Evolutionary conservation across 2,329 filamentous ascomycete genomes (phyloP).

Genomic region (Pseudocercospora eumusae): DNA sequence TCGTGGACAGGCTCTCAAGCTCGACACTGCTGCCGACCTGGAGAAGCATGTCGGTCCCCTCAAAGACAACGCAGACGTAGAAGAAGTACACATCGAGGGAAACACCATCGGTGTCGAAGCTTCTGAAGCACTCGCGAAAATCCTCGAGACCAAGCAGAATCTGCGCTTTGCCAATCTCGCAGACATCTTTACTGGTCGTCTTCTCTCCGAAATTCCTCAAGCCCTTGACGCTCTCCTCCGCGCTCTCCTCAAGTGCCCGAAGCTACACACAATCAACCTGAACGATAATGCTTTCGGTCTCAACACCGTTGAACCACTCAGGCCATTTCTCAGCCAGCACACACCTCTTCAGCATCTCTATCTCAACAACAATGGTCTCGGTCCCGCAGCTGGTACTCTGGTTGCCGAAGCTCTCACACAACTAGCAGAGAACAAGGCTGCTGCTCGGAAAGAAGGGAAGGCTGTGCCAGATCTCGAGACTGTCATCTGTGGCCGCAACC

Average conservation of each 20-base stretch:
- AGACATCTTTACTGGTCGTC: conserved; percentile 94
- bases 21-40: conserved; percentile 83
- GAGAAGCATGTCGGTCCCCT: conserved; percentile 79
- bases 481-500: conserved; percentile 94
- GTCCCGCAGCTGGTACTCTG: conserved; percentile 83
- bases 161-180: conserved; percentile 78
- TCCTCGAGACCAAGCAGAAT: conserved; percentile 80
- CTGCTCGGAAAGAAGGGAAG: conserved; percentile 69
- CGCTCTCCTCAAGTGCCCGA: conserved; percentile 79
- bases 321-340: conserved; percentile 86
- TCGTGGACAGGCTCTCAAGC: conserved; percentile 87
- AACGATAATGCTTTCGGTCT: conserved; percentile 98
- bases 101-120: conserved; percentile 92
- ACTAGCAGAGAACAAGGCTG: conserved; percentile 81
- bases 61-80: conserved; percentile 69
- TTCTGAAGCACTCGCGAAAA: conserved; percentile 78
- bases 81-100: conserved; percentile 82
- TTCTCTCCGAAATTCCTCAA: conserved; percentile 89
- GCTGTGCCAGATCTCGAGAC: conserved; percentile 81
- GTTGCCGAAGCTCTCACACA: conserved; percentile 84
- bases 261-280: conserved; percentile 87
- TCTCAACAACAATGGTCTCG: conserved; percentile 97
- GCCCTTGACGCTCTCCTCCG: conserved; percentile 83
- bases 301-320: conserved; percentile 88
- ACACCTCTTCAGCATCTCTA: conserved; percentile 89